Evolutionary conservation across 2,329 filamentous ascomycete species (phyloP).

Genomic region (Incumbomyces lentus): DNA sequence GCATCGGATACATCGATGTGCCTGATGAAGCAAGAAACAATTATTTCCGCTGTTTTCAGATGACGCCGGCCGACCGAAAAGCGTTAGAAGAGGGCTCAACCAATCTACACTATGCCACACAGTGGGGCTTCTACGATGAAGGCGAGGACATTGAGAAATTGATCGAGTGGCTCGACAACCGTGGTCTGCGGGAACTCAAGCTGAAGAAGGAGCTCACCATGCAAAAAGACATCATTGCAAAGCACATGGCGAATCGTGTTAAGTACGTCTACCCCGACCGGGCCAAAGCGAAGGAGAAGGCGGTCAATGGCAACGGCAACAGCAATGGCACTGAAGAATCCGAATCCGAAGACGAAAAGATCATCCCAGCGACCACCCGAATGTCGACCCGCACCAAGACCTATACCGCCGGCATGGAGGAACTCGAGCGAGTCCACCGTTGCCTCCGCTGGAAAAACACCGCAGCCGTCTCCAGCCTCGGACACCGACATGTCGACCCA

Average conservation of each 20-base stretch:
- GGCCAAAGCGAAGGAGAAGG: slow-evolving; percentile 26
- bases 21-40: slow-evolving; percentile 59
- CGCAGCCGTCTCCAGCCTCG: slow-evolving; percentile 47
- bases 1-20: slow-evolving; percentile 75
- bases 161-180: slow-evolving; percentile 77
- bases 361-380: slow-evolving; percentile 34
- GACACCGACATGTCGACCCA: slow-evolving; percentile 51
- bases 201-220: slow-evolving; percentile 74
- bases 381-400: slow-evolving; percentile 56
- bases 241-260: slow-evolving; percentile 70
- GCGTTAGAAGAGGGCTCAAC: slow-evolving; percentile 73
- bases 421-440: slow-evolving; percentile 43
- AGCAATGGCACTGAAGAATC: slow-evolving; percentile 28
- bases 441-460: slow-evolving; percentile 58
- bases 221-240: slow-evolving; percentile 65
- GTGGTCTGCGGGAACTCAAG: slow-evolving; percentile 75
- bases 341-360: slow-evolving; percentile 31
- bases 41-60: slow-evolving; percentile 66
- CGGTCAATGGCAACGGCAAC: slow-evolving; percentile 16
- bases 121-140: slow-evolving; percentile 90
- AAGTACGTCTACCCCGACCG: slow-evolving; percentile 49
- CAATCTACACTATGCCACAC: slow-evolving; percentile 61
- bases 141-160: slow-evolving; percentile 66
- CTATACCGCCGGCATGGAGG: slow-evolving; percentile 35
- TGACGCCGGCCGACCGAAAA: slow-evolving; percentile 79